Conservation (phyloP, 1,284 basidiomycete genomes). For the Ceraceosorus guamensis region DNA sequence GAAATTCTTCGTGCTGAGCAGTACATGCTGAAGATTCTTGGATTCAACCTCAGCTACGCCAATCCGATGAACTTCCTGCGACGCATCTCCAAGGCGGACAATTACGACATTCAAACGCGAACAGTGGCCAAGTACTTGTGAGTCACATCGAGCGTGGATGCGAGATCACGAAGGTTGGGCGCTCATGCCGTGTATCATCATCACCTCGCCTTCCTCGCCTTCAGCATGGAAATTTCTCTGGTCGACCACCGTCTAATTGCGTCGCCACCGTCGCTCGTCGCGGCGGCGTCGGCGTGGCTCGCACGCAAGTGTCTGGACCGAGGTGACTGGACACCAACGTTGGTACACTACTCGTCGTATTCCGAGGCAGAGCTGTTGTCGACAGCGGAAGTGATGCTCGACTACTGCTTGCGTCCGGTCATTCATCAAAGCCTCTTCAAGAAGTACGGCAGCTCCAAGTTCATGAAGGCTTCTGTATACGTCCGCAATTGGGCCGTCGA, state of each 20-base stretch:
- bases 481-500: slow-evolving; percentile 45
- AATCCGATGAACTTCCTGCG: slow-evolving; percentile 89
- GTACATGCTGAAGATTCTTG: slow-evolving; percentile 82
- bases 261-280: slow-evolving; percentile 73
- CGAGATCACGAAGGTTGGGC: too few species aligned
- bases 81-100: slow-evolving; percentile 52
- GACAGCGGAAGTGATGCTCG: slow-evolving; percentile 84
- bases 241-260: slow-evolving; percentile 79
- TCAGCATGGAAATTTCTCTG: slow-evolving; percentile 71
- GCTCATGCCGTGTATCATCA: neutral
- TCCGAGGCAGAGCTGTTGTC: slow-evolving; percentile 74
- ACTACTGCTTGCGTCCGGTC: slow-evolving; percentile 56
- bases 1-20: slow-evolving; percentile 62
- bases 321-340: slow-evolving; percentile 75
- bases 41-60: slow-evolving; percentile 85
- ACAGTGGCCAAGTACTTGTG: slow-evolving; percentile 68
- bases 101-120: slow-evolving; percentile 69
- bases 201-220: neutral
- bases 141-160: slow-evolving; percentile 4
- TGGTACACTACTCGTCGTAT: slow-evolving; percentile 84
- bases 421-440: slow-evolving; percentile 42
- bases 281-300: slow-evolving; percentile 86
- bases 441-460: slow-evolving; percentile 48
- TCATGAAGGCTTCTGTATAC: slow-evolving; percentile 44
- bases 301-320: slow-evolving; percentile 73